Percentiles rank a stretch among this genome's conserved stretches.
Evolutionary conservation across 2,329 filamentous ascomycete genomes (phyloP).

Genomic region (Bipolaris oryzae): DNA sequence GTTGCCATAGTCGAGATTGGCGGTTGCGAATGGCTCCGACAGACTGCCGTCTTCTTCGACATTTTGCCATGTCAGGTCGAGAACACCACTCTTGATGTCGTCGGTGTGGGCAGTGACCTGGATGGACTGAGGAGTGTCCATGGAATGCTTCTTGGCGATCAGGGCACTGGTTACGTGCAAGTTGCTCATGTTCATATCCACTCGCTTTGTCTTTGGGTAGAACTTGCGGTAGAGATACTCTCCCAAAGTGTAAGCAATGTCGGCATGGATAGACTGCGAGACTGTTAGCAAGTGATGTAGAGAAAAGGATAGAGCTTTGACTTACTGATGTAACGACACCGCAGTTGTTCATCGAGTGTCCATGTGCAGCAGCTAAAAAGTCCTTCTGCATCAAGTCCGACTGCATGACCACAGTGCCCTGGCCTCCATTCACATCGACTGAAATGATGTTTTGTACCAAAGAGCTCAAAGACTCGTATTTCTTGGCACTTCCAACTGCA

Average conservation of each 20-base stretch:
- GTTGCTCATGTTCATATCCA: background rate
- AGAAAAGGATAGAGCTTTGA: background rate
- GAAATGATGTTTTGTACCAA: constrained; percentile 2
- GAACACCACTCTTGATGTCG: constrained; percentile 9
- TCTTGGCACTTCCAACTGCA: constrained; percentile 1
- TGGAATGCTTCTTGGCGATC: constrained; percentile 3
- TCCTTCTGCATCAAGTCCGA: constrained; percentile 15
- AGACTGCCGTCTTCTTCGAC: constrained; percentile 6
- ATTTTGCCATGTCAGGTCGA: constrained; percentile 16
- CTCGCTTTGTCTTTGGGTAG: background rate
- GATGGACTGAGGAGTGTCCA: constrained; percentile 6
- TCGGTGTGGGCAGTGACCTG: constrained; percentile 12
- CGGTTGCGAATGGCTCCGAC: constrained; percentile 11
- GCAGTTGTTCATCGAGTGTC: constrained; percentile 8
- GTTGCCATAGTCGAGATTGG: constrained; percentile 10
- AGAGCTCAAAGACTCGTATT: background rate
- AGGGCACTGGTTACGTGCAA: background rate
- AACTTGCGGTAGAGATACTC: constrained; percentile 48
- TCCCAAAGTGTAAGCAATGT: constrained; percentile 59
- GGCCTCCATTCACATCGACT: background rate
- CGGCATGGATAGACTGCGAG: constrained; percentile 48
- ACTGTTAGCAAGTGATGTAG: constrained; percentile 16
- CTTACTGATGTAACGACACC: constrained; percentile 40
- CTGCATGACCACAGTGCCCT: constrained; percentile 16
- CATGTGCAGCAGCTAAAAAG: constrained; percentile 26